A percentile compares a stretch with the other conserved stretches of the same genome.
phyloP scores from a whole-genome alignment of 305 asterid species.

The Fraxinus velutina region DNA sequence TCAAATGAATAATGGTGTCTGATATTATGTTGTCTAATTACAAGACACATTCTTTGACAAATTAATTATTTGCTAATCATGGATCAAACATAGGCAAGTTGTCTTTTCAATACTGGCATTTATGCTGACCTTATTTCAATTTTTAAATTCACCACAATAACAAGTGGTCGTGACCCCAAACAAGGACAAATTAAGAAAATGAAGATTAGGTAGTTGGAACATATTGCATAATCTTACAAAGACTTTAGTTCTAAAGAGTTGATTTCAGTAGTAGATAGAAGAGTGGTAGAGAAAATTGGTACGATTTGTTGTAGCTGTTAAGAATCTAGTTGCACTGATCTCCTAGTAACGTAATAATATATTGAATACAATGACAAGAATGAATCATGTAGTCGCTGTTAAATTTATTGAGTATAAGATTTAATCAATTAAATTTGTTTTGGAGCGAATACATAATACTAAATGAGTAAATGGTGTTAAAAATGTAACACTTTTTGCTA shows the following conservation, averaged over 20 bases:
- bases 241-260: not conserved
- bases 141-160: not conserved
- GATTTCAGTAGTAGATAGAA: not conserved
- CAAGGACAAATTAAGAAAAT: not conserved
- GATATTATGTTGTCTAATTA: conserved; percentile 24
- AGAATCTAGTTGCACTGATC: not conserved
- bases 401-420: not conserved
- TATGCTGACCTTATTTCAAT: conserved; percentile 2
- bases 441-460: not conserved
- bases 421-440: not conserved
- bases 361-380: not conserved
- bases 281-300: not conserved
- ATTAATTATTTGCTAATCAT: conserved; percentile 4
- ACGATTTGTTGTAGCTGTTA: not conserved
- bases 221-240: not conserved
- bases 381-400: not conserved
- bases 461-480: not conserved
- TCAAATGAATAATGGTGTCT: not conserved
- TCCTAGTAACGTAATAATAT: no score
- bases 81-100: conserved; percentile 10
- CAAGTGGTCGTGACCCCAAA: not conserved
- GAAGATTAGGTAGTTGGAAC: not conserved
- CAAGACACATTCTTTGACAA: conserved; percentile 4
- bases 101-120: not conserved
- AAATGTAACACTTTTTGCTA: not conserved